These are phyloP conservation scores for Trametes sp. DNA, from an alignment of 1,284 basidiomycete genomes.

Conservation along the genomic window DNA sequence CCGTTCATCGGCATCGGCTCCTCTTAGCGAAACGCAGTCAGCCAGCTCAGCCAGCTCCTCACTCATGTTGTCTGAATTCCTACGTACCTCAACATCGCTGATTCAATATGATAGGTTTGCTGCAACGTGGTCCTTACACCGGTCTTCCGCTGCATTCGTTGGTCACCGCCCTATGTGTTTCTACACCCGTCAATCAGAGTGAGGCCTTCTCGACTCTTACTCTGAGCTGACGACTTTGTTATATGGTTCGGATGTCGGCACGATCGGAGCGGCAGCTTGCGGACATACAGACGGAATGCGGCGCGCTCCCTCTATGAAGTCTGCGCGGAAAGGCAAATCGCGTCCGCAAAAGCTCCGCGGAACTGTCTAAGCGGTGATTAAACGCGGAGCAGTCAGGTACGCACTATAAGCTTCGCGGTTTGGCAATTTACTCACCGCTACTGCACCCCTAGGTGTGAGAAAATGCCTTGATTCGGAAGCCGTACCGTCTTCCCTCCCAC, in stretches of 20 bases:
- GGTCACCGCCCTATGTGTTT: too few relatives aligned
- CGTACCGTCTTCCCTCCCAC: neutral
- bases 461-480: neutral
- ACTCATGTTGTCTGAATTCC: too few relatives aligned
- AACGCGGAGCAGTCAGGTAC: neutral
- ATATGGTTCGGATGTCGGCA: neutral
- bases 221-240: neutral
- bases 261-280: neutral
- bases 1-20: too few relatives aligned
- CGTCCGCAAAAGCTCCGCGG: neutral
- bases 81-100: too few relatives aligned
- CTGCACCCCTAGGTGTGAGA: neutral
- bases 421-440: neutral
- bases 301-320: neutral
- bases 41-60: too few relatives aligned
- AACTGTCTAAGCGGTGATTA: slow-evolving; percentile 1
- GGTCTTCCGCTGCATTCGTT: too few relatives aligned
- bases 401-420: neutral
- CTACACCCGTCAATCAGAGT: too few relatives aligned
- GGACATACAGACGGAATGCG: neutral
- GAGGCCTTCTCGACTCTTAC: too few relatives aligned
- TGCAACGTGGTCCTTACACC: too few relatives aligned
- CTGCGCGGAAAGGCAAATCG: neutral
- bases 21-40: too few relatives aligned
- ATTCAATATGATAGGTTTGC: too few relatives aligned